phyloP scores from a whole-genome alignment of 306 rosid species.

The Morella rubra region DNA sequence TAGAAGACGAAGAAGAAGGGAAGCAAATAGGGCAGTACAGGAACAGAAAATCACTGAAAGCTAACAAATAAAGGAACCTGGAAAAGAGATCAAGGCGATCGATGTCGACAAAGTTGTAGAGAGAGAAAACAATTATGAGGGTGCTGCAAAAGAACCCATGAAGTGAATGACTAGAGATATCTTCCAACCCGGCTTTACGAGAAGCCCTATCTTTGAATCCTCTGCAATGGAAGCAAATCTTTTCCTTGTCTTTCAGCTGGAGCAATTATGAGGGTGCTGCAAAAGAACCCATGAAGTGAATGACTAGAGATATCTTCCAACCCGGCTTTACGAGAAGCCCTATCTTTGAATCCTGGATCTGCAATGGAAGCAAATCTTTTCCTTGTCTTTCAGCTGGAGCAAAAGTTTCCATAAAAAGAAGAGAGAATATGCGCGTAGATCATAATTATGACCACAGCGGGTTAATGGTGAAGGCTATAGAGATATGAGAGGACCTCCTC shows the following conservation, averaged over 20 bases:
- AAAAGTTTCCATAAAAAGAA: constrained; percentile 55
- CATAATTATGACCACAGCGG: constrained; percentile 32
- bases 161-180: constrained; percentile 2
- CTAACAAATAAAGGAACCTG: constrained; percentile 24
- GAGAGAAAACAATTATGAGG: constrained; percentile 12
- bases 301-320: background rate
- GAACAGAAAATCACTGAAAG: background rate
- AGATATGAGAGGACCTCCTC: background rate
- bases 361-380: constrained; percentile 58
- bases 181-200: constrained; percentile 4
- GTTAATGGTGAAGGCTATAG: constrained; percentile 12
- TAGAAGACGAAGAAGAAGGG: constrained; percentile 34
- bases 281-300: constrained; percentile 16
- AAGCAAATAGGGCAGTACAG: background rate
- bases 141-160: constrained; percentile 19
- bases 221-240: constrained; percentile 55
- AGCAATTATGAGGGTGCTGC: constrained; percentile 25
- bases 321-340: constrained; percentile 14
- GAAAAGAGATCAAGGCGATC: background rate
- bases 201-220: constrained; percentile 40
- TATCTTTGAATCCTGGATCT: constrained; percentile 50
- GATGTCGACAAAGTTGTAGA: background rate
- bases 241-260: constrained; percentile 58
- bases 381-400: constrained; percentile 54
- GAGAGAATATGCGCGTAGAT: constrained; percentile 43